Conservation (phyloP, 495 filamentous ascomycete genomes). For the Melanomma pulvis-pyrius region DNA sequence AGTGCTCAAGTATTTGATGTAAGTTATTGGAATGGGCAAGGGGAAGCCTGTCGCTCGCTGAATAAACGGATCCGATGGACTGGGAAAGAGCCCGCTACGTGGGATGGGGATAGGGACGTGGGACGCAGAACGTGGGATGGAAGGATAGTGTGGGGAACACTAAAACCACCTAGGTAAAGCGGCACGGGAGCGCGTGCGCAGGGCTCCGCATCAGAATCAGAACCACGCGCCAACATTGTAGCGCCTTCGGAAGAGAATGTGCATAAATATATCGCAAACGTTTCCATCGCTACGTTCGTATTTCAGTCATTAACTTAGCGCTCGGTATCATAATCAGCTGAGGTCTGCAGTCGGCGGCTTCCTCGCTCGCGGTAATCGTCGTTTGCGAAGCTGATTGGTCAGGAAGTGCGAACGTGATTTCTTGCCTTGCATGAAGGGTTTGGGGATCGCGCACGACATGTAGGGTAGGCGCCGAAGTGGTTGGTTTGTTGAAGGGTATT, state of each 20-base stretch:
- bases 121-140: no score
- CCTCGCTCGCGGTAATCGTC: neutral
- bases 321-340: neutral
- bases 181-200: no score
- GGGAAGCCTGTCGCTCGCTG: no score
- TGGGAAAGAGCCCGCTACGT: no score
- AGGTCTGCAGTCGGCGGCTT: slow-evolving; percentile 3
- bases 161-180: no score
- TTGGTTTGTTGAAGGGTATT: neutral
- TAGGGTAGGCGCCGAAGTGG: neutral
- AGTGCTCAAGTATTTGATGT: no score
- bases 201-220: neutral
- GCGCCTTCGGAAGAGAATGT: neutral
- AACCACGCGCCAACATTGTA: neutral
- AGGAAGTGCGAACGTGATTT: neutral
- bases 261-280: neutral
- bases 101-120: no score
- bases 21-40: no score
- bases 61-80: no score
- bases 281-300: neutral
- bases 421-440: neutral
- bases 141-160: no score
- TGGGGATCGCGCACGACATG: neutral
- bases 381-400: neutral
- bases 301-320: neutral